A percentile compares a stretch with the other conserved stretches of the same genome.
Conservation (phyloP, 106 monocot genomes). For the Triglochin maritima region DNA sequence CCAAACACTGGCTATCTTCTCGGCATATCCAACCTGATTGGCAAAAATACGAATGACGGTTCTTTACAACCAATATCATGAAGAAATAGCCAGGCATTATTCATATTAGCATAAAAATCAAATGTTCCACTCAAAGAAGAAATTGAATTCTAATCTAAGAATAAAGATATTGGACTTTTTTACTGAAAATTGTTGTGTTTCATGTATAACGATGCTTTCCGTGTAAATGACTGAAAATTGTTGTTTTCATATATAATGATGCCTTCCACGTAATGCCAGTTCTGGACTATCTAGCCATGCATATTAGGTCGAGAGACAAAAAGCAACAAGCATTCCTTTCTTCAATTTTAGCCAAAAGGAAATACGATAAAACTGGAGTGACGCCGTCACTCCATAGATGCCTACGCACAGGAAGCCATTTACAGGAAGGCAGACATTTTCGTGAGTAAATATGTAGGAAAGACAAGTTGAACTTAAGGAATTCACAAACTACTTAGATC, state of each 20-base stretch:
- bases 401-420: neutral
- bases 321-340: no score
- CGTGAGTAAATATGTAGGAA: neutral
- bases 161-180: neutral
- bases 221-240: neutral
- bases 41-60: neutral
- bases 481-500: neutral
- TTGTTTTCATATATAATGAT: no score
- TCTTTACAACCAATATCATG: neutral
- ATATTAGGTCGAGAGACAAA: no score
- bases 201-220: neutral
- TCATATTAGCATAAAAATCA: neutral
- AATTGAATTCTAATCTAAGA: neutral
- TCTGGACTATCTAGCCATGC: no score
- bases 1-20: slow-evolving; percentile 61
- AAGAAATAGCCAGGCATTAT: neutral
- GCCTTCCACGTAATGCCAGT: no score
- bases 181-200: neutral
- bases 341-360: no score
- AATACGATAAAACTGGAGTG: no score
- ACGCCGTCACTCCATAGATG: no score
- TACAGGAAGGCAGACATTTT: neutral
- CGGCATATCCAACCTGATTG: slow-evolving; percentile 52
- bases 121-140: neutral
- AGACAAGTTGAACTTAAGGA: neutral